Evolutionary conservation across 257 asterid species (phyloP).

Genomic region (Anisodus acutangulus): DNA sequence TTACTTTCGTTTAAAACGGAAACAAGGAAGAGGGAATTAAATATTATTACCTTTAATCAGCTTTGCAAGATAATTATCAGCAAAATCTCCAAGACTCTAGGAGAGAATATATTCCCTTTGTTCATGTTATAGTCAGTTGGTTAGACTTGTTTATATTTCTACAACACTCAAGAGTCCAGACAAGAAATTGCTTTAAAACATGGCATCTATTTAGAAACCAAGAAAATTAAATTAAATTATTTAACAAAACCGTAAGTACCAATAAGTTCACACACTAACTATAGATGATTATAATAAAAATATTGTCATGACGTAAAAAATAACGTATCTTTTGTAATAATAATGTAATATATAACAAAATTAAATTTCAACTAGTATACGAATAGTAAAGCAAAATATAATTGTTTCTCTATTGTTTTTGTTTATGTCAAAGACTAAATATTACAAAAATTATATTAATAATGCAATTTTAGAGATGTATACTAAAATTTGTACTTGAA

Average conservation of each 20-base stretch:
- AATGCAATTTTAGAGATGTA: not conserved
- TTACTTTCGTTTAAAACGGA: not conserved
- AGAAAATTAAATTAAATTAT: slow-evolving; percentile 28
- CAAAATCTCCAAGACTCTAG: slow-evolving; percentile 43
- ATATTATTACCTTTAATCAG: not conserved
- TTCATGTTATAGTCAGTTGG: not conserved
- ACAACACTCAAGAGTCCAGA: slow-evolving; percentile 34
- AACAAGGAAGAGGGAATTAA: slow-evolving; percentile 19
- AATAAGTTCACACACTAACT: too few species aligned
- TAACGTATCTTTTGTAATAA: not conserved
- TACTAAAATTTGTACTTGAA: not conserved
- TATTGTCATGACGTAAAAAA: too few species aligned
- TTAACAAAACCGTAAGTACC: too few species aligned
- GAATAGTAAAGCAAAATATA: too few species aligned
- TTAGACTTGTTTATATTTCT: not conserved
- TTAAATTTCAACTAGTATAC: too few species aligned
- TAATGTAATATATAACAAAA: too few species aligned
- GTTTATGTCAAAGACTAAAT: not conserved
- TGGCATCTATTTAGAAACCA: slow-evolving; percentile 42
- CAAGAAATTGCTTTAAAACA: slow-evolving; percentile 40
- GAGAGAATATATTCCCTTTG: slow-evolving; percentile 26
- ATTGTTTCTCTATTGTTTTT: not conserved
- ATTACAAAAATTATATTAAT: too few species aligned
- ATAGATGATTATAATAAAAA: too few species aligned
- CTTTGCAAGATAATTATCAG: slow-evolving; percentile 39